Evolutionary conservation across 169 alveolate genomes (phyloP).

Genomic region (Besnoitia besnoiti): DNA sequence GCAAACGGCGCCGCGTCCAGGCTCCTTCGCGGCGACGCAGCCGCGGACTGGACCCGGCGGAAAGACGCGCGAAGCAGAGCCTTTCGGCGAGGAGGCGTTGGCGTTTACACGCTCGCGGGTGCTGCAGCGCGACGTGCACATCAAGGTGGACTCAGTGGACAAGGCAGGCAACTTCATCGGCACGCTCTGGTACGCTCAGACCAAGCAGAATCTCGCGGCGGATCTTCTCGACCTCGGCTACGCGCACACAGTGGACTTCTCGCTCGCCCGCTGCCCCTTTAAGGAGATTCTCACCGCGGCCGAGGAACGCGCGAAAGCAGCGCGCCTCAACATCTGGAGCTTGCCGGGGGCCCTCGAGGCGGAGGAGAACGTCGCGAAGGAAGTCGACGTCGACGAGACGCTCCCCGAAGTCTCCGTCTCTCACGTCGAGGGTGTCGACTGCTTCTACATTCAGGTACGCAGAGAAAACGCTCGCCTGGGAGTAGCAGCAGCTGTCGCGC

Average conservation of each 20-base stretch:
- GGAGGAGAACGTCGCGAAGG: slow-evolving; percentile 6
- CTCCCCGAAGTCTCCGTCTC: slow-evolving; percentile 19
- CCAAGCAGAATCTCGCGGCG: slow-evolving; percentile 23
- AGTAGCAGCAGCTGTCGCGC: no score
- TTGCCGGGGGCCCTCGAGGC: slow-evolving; percentile 46
- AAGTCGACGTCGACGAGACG: slow-evolving; percentile 24
- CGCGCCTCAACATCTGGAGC: slow-evolving; percentile 33
- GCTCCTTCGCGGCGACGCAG: neutral
- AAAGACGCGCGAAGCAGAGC: slow-evolving; percentile 36
- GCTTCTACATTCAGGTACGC: slow-evolving; percentile 46
- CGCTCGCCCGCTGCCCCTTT: slow-evolving; percentile 14
- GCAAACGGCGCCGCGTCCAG: slow-evolving; percentile 39
- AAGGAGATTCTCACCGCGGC: slow-evolving; percentile 36
- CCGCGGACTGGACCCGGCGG: neutral
- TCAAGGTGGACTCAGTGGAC: slow-evolving; percentile 41
- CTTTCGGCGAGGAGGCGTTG: slow-evolving; percentile 50
- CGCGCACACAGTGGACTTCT: slow-evolving; percentile 46
- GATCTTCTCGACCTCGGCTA: slow-evolving; percentile 49
- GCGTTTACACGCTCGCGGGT: slow-evolving; percentile 14
- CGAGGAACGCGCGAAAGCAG: slow-evolving; percentile 20
- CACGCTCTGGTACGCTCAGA: slow-evolving; percentile 15
- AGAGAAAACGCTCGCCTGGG: neutral
- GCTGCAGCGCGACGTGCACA: slow-evolving; percentile 52
- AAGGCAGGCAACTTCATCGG: slow-evolving; percentile 62
- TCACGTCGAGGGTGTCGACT: slow-evolving; percentile 2